Base-by-base conservation (phyloP, 2,329 filamentous ascomycete species). In the Trichoderma cornu-damae region DNA sequence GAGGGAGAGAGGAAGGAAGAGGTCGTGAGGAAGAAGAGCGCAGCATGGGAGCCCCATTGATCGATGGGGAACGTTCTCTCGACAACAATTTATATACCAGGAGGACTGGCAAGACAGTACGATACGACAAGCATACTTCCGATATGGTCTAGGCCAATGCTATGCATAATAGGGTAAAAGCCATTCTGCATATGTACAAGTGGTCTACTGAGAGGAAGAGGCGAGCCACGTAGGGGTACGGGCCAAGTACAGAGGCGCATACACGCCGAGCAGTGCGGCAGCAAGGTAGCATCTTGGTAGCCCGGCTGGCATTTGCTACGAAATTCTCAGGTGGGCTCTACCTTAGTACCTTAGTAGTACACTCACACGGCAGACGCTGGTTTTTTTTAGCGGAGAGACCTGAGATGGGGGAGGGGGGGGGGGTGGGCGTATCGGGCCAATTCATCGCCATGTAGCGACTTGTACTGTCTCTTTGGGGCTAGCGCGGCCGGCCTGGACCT, bases 91-190 rank as follows among this genome's bases (percentile, higher is more conserved):
- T 59, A 59, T 58, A 53, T 58, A 60, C 46, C 47, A 44, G 18
- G 32, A 16, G 24, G 26, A 16, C 11, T 18, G 26, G 32, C 24
- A 53, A 16, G 50, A 54, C 44, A 20, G 38, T 35, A 54, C 46
- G 18, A 42, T 34, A 16, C 30, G 49, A 58, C 50, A 55, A 47
- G 37, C 42, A 56, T 58, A 46, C 38, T 59, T 62, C 55, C 58
- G 59, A 61, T 60, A 61, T 65, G 62, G 64, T 60, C 35, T 32
- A 38, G 62, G 66, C 62, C 67, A 67, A 69, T 66, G 62, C 56
- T 61, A 65, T 72, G 70, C 69, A 72, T 70, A 69, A 66, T 22
- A 37, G 64, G 64, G 61, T 61, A 60, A 65, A 60, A 56, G 59
- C 59, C 58, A 63, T 59, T 59, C 59, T 58, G 61, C 61, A 58